phyloP scores from a whole-genome alignment of 768 basidiomycete genomes.

The Phaeotremella skinneri region DNA sequence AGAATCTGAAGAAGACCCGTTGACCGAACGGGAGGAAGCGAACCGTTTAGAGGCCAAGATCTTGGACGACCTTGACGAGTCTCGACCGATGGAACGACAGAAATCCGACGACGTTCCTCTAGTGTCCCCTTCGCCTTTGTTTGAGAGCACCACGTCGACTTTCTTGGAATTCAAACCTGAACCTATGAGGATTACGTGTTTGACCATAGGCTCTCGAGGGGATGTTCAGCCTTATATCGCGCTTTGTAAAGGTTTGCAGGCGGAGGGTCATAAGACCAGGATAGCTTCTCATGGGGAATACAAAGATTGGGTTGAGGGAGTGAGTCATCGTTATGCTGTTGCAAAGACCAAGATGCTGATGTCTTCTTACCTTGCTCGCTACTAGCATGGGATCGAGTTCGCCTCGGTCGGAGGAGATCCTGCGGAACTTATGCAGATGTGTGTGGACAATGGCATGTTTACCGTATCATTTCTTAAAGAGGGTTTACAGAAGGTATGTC shows the following conservation, averaged over 20 bases:
- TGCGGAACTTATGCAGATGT: conserved; percentile 95
- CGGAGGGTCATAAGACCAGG: conserved; percentile 71
- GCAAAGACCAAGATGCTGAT: not conserved
- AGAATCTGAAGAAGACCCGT: conserved; percentile 48
- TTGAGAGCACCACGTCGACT: conserved; percentile 90
- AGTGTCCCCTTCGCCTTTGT: conserved; percentile 65
- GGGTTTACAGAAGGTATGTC: conserved; percentile 70
- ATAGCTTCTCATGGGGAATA: conserved; percentile 97
- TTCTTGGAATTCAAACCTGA: conserved; percentile 96
- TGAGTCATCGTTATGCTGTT: conserved; percentile 54
- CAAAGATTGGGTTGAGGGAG: conserved; percentile 89
- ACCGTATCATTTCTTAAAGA: conserved; percentile 94
- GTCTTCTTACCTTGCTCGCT: not conserved
- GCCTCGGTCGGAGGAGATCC: conserved; percentile 94
- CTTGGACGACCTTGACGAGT: conserved; percentile 76
- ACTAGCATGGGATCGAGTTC: conserved; percentile 86
- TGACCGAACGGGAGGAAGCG: conserved; percentile 40
- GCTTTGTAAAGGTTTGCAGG: conserved; percentile 69
- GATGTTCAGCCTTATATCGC: conserved; percentile 99
- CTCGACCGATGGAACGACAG: conserved; percentile 32
- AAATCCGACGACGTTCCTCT: conserved; percentile 22
- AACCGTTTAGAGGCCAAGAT: conserved; percentile 63
- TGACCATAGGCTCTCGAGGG: conserved; percentile 93
- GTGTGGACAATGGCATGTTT: conserved; percentile 96
- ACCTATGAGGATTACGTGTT: conserved; percentile 81